Evolutionary conservation across 768 basidiomycete genomes (phyloP), one percentile per base, ranked within the genome.

Genomic region (Cyclocybe cylindracea): DNA sequence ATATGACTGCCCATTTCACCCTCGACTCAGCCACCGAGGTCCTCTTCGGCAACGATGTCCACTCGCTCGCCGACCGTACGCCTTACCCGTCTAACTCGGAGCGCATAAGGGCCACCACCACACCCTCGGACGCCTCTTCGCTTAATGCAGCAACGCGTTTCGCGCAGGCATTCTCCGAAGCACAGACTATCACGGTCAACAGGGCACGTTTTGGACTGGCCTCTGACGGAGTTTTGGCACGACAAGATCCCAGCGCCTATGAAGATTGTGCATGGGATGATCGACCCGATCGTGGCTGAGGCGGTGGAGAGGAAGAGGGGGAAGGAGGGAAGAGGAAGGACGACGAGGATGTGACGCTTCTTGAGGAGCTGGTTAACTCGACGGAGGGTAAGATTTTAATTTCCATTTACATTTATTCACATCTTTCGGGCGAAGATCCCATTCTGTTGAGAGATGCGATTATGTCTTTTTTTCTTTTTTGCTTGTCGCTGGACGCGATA

Each of bases 11-110:
- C 2, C 70, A 75, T 1, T 85, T 85, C 62, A 84, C 85, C n/a
- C 82, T 85, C 33, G 84, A 86, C 58, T 80, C 79, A 0, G 80
- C 80, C 0, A 78, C 81, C 0, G 78, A 79, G 24, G 83, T 85
- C 58, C 70, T 84, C 10, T 82, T 83, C 52, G 79, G 82, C 31
- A 72, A 72, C 10, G 71, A 74, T 10, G 70, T 79, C 0, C 34
- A 54, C 57, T 31, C 75, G 61, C 53, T 73, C 67, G 35, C 59
- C 50, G 46, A 49, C 19, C 37, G 46, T 13, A 51, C 44, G 50
- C 44, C 61, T 54, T 37, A 16, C 16, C 16, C 16, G 16, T 16
- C 16, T 16, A 16, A 55, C 58, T 40, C 66, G 47, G 37, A 59
- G 56, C 55, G 59, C 60, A 34, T 47, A 11, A 43, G 50, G 10